Evolutionary conservation across 129 eudicot species (phyloP), one percentile per base, ranked within the genome.

Genomic region (Tagetes patula): DNA sequence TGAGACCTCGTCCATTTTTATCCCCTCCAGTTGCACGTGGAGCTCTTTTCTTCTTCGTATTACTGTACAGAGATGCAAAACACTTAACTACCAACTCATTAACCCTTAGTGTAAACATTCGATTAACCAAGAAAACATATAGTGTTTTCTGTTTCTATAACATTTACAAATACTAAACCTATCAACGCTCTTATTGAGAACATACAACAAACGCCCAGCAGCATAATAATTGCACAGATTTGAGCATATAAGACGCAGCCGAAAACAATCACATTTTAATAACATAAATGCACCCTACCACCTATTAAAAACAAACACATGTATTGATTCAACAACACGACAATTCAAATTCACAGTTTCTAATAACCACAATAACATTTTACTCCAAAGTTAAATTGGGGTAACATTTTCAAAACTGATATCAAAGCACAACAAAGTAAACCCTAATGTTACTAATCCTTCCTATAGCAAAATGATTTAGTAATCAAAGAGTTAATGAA

Each of bases 1-100:
- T 88, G 33, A 91, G 96, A 78, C 97, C 97, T 81, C 96, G 77
- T 38, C 92, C 95, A 61, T 80, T 84, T 79, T 91, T 91, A 79
- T 91, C 97, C 46, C 92, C 91, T 59, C 87, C 92, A 70, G 80
- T 78, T 54, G 96, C 92, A 61, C 97, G 90, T 47, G 85, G 96
- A 61, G 84, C 90, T 80, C 92, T 79, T 72, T 88, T 91, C 80
- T 88, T 91, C 87, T 86, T 91, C 80, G 65, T 83, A 79, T 76
- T 81, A 69, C 96, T 88, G 87, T 69, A 45, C 13, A 73, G 14
- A 76, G 45, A 68, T 41, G 34, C 32, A 10, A 12, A 58, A 41
- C 38, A 71, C 69, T 78, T 65, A 70, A 27, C 41, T 42, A 76
- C 7, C n/a, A 75, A 53, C 48, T 41, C 56, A 66, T 20, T 52